Evolutionary conservation across 176 grass and related monocot species (phyloP), one percentile per base, ranked within the genome.

Genomic region (Oryza brachyantha): DNA sequence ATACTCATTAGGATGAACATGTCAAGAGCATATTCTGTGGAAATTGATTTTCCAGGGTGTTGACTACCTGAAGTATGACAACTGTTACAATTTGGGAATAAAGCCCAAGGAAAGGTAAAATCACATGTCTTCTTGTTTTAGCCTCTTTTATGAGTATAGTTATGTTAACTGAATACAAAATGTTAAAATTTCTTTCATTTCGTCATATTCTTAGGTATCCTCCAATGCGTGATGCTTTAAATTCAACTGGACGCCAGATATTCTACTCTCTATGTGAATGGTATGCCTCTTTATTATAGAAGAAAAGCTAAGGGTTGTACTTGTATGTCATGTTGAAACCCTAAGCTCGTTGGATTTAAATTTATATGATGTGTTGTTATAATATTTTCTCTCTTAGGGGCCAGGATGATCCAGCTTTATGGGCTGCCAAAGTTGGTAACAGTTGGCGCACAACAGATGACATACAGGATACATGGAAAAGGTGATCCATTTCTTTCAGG

Each of bases 401-500:
- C 50, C 73, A 79, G 74, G 90, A 94, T 72, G 87, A 98, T 85
- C 95, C 95, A 76, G 92, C 95, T 24, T 92, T 98, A 72, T 98
- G 95, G 95, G 95, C 95, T 78, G 85, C 70, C 31, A 90, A 90
- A 79, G 77, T 98, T 85, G 92, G 95, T 62, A 98, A 94, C 84
- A 98, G 92, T 88, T 98, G 95, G 95, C 89, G 92, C 54, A 98
- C 95, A 34, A 98, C 95, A 71, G 92, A 87, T 71, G 95, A 98
- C 35, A 98, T 94, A 78, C 21, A 12, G 35, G 95, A 98, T 89
- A 79, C 92, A 80, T 98, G 95, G 95, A 77, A 82, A 87, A 98
- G 95, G 95, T 98, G 50, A 80, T 29, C 10, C 36, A n/a, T 34
- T 27, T 85, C 25, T 59, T 60, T 77, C 45, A 54, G 35, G 71